These are phyloP conservation scores for Orbilia javanica DNA, from an alignment of 2,329 filamentous ascomycete species.

Conservation along the genomic window DNA sequence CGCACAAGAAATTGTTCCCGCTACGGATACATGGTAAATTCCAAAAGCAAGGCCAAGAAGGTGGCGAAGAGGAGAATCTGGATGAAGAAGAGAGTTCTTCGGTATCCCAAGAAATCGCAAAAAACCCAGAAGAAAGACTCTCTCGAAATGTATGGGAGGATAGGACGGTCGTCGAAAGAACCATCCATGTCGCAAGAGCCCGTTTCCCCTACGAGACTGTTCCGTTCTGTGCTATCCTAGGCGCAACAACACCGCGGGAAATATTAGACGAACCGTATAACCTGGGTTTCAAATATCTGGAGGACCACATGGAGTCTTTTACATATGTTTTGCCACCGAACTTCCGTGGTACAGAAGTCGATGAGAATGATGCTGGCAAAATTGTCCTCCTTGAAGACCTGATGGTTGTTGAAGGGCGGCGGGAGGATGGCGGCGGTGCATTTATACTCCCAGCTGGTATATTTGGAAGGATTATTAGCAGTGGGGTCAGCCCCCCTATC, in stretches of 20 bases:
- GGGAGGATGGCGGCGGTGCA: constrained; percentile 62
- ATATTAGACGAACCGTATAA: constrained; percentile 50
- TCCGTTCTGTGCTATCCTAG: constrained; percentile 80
- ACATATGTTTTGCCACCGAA: constrained; percentile 80
- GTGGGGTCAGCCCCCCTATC: constrained; percentile 59
- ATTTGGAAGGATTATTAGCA: constrained; percentile 60
- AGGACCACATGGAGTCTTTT: constrained; percentile 75
- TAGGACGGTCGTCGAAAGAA: constrained; percentile 69
- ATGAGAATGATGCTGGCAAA: constrained; percentile 86
- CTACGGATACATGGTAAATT: constrained; percentile 54
- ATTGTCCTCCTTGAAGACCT: constrained; percentile 77
- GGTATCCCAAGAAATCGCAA: constrained; percentile 32
- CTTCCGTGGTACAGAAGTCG: constrained; percentile 82
- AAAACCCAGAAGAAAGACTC: constrained; percentile 61
- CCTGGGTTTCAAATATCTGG: constrained; percentile 74
- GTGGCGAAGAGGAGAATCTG: not conserved
- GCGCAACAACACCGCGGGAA: constrained; percentile 69
- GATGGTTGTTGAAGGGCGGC: constrained; percentile 72
- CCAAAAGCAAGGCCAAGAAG: constrained; percentile 21
- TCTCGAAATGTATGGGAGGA: constrained; percentile 70
- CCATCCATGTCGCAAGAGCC: constrained; percentile 77
- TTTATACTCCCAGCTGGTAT: constrained; percentile 61
- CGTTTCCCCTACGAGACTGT: constrained; percentile 88
- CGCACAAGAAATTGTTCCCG: constrained; percentile 59
- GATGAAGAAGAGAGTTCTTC: constrained; percentile 9